Percentiles rank a stretch among this genome's conserved stretches.
These are phyloP conservation scores for Lophium mytilinum DNA, from an alignment of 495 filamentous ascomycete genomes.

Conservation along the genomic window DNA sequence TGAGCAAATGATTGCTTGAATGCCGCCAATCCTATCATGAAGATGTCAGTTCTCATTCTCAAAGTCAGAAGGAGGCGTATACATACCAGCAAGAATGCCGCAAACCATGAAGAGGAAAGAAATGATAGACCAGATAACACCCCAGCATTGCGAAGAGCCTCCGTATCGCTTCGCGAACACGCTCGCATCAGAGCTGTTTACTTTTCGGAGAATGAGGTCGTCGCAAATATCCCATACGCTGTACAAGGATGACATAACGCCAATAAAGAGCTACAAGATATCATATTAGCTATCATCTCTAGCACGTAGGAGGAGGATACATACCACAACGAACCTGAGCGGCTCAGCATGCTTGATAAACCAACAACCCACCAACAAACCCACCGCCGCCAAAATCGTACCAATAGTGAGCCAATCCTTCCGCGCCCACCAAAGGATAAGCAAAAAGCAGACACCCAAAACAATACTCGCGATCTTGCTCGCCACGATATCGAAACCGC, in stretches of 20 bases:
- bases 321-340: constrained; percentile 58
- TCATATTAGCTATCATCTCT: neutral
- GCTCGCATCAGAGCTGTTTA: constrained; percentile 73
- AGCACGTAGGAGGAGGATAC: constrained; percentile 17
- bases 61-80: no score
- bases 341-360: constrained; percentile 70
- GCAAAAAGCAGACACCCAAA: constrained; percentile 62
- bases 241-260: constrained; percentile 70
- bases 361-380: constrained; percentile 66
- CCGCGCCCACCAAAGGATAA: constrained; percentile 73
- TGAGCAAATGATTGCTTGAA: constrained; percentile 60
- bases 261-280: constrained; percentile 55
- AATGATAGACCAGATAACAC: constrained; percentile 67
- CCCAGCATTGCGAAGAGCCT: constrained; percentile 75
- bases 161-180: constrained; percentile 71
- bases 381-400: constrained; percentile 61
- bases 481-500: constrained; percentile 71
- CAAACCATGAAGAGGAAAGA: constrained; percentile 60
- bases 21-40: constrained; percentile 44
- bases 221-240: constrained; percentile 85
- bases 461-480: constrained; percentile 68
- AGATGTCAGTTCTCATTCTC: no score
- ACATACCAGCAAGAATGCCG: constrained; percentile 57
- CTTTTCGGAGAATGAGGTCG: constrained; percentile 74
- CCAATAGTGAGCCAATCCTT: constrained; percentile 68